Evolutionary conservation across 2,329 filamentous ascomycete species (phyloP), one percentile per base, ranked within the genome.

Genomic region (Chaetothyriales sp.): DNA sequence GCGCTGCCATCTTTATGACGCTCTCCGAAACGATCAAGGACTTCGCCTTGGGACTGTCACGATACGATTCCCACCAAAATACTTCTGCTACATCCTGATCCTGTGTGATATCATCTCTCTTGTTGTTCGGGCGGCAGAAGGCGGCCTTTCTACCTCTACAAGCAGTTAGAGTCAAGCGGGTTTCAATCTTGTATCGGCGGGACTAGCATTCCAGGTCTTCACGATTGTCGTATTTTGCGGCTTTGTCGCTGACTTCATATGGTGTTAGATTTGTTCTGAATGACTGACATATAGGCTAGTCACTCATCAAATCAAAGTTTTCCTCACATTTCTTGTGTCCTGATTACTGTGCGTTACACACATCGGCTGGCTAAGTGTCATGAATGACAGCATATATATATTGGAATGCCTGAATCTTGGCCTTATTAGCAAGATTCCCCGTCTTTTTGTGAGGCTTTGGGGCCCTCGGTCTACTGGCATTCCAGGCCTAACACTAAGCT

Each of bases 361-460:
- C 86, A 79, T 65, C 75, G 83, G 50, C 76, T 83, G 18, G 77
- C 76, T 0, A 82, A 86, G 71, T n/a, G n/a, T n/a, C n/a, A n/a
- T n/a, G n/a, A n/a, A n/a, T n/a, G n/a, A n/a, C n/a, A n/a, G n/a
- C n/a, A n/a, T n/a, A n/a, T n/a, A n/a, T n/a, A n/a, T n/a, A n/a
- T n/a, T n/a, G n/a, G n/a, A n/a, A n/a, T n/a, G n/a, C n/a, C n/a
- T n/a, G n/a, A n/a, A n/a, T n/a, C n/a, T n/a, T n/a, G n/a, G n/a
- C n/a, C n/a, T n/a, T n/a, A n/a, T n/a, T n/a, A n/a, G n/a, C n/a
- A n/a, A n/a, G n/a, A n/a, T n/a, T n/a, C n/a, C n/a, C n/a, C n/a
- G n/a, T n/a, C n/a, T n/a, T n/a, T n/a, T n/a, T n/a, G n/a, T n/a
- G n/a, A n/a, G n/a, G n/a, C n/a, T n/a, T n/a, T n/a, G n/a, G n/a